Evolutionary conservation across 352 stramenopile genomes (phyloP).

Genomic region (Phytophthora sp.): DNA sequence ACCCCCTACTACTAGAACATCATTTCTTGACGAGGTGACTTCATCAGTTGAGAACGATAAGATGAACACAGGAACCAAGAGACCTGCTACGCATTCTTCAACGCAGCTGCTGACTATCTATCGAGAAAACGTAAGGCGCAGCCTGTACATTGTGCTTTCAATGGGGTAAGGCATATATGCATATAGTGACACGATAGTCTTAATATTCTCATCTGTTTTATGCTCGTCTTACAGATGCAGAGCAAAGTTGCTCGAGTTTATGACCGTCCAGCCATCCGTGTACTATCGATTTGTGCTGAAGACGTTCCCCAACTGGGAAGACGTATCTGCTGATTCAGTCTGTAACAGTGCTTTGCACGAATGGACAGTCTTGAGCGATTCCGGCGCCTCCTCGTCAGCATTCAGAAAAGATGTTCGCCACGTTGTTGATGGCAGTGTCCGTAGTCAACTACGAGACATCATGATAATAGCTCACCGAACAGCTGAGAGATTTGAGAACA

Average conservation of each 20-base stretch:
- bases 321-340: conserved; percentile 41
- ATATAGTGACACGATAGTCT: too few species aligned
- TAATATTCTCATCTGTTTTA: not conserved
- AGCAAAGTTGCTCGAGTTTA: conserved; percentile 42
- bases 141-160: conserved; percentile 61
- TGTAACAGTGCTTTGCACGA: conserved; percentile 38
- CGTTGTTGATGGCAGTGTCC: conserved; percentile 1
- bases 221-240: conserved; percentile 22
- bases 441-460: conserved; percentile 22
- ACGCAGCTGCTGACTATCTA: conserved; percentile 39
- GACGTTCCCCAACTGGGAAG: conserved; percentile 42
- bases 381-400: not conserved
- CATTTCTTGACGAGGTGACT: conserved; percentile 22
- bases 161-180: conserved; percentile 39
- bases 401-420: not conserved
- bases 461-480: conserved; percentile 22
- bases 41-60: conserved; percentile 3
- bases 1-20: conserved; percentile 8
- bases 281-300: conserved; percentile 58
- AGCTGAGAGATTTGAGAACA: conserved; percentile 13
- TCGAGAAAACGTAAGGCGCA: conserved; percentile 57
- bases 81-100: not conserved
- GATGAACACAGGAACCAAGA: not conserved
- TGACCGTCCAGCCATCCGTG: conserved; percentile 42
- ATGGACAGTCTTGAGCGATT: conserved; percentile 18